Percentiles rank a stretch among this genome's conserved stretches.
Conservation (phyloP, 805 yeast genomes). For the Henningerozyma blattae region DNA sequence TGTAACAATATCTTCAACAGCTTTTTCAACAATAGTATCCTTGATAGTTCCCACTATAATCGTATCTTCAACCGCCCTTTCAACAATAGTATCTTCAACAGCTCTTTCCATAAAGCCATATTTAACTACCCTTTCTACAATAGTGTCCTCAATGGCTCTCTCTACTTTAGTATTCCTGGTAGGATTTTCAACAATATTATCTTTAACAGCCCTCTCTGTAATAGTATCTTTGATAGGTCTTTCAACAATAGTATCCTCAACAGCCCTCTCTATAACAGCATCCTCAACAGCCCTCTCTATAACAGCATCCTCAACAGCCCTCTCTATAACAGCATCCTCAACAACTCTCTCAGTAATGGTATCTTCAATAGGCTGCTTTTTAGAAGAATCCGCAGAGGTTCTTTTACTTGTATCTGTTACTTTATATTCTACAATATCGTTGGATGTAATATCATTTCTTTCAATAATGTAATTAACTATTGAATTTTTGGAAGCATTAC, state of each 20-base stretch:
- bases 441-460: not conserved
- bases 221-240: slow-evolving; percentile 1
- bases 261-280: not conserved
- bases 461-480: not conserved
- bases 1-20: not conserved
- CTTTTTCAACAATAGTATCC: not conserved
- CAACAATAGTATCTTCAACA: not conserved
- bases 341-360: not conserved
- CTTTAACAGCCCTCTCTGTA: not conserved
- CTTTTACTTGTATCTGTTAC: not conserved
- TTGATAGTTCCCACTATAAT: not conserved
- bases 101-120: not conserved
- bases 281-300: not conserved
- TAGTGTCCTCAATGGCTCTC: not conserved
- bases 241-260: slow-evolving; percentile 1
- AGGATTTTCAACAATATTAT: slow-evolving; percentile 2
- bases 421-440: not conserved
- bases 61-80: not conserved
- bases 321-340: slow-evolving; percentile 2
- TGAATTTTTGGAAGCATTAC: not conserved
- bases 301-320: not conserved
- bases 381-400: too few species aligned
- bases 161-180: not conserved
- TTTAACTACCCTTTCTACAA: not conserved
- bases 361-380: too few species aligned